These are phyloP conservation scores for Lagerstroemia speciosa DNA, from an alignment of 345 rosid genomes.

Conservation along the genomic window DNA sequence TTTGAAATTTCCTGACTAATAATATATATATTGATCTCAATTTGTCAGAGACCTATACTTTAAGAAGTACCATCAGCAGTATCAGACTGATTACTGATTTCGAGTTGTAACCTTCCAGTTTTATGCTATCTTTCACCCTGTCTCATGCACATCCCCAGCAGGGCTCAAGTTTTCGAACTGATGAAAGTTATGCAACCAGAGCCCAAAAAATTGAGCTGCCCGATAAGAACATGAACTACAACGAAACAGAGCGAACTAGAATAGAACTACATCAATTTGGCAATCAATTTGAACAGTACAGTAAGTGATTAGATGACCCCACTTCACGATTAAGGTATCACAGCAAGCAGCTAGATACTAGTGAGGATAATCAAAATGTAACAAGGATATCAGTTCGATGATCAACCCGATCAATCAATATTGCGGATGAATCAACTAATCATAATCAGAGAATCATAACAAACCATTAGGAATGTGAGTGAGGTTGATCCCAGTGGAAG, in stretches of 20 bases:
- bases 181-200: too few species aligned
- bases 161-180: background rate
- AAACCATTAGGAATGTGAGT: conserved; percentile 67
- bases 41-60: background rate
- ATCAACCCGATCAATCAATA: background rate
- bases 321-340: background rate
- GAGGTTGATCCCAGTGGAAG: conserved; percentile 59
- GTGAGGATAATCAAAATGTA: background rate
- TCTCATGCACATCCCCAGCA: background rate
- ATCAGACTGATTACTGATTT: background rate
- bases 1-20: background rate
- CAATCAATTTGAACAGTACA: background rate
- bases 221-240: background rate
- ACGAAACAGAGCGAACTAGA: too few species aligned
- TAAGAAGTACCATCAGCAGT: too few species aligned
- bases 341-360: background rate
- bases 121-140: too few species aligned
- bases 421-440: background rate
- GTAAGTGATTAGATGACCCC: background rate
- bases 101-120: too few species aligned
- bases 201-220: background rate
- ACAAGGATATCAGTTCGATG: background rate
- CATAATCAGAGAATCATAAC: background rate
- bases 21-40: background rate
- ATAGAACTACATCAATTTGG: background rate